phyloP scores from a whole-genome alignment of 805 yeast species.

The Saccharomycopsis capsularis region DNA sequence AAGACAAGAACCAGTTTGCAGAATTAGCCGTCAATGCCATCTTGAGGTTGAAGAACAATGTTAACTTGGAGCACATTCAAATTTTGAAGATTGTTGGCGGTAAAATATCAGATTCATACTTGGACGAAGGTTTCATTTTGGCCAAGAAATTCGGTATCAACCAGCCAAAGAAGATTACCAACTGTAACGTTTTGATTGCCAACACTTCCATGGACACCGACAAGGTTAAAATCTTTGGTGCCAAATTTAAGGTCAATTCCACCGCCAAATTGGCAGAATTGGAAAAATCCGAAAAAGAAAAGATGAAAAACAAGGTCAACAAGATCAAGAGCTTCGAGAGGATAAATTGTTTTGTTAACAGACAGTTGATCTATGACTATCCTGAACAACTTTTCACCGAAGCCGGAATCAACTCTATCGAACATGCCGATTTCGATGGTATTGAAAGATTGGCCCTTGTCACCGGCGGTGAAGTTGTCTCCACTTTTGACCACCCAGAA shows the following conservation, averaged over 20 bases:
- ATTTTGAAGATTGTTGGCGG: conserved; percentile 93
- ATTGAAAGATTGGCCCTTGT: conserved; percentile 93
- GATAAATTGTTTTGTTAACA: conserved; percentile 84
- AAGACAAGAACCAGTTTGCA: conserved; percentile 86
- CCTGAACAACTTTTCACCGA: conserved; percentile 95
- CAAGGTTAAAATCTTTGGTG: conserved; percentile 95
- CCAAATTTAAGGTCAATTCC: conserved; percentile 93
- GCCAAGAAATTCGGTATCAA: conserved; percentile 90
- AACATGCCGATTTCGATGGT: conserved; percentile 98
- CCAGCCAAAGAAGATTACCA: conserved; percentile 77
- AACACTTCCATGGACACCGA: conserved; percentile 97
- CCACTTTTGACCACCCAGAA: conserved; percentile 91
- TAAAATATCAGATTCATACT: conserved; percentile 78
- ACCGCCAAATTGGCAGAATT: conserved; percentile 90
- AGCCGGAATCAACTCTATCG: conserved; percentile 80
- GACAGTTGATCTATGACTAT: conserved; percentile 95
- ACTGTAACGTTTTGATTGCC: conserved; percentile 85
- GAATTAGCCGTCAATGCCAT: conserved; percentile 92
- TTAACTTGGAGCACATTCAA: conserved; percentile 87
- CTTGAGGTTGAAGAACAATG: conserved; percentile 75
- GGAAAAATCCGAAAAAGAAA: conserved; percentile 88
- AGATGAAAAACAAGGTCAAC: conserved; percentile 85
- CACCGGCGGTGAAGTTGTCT: conserved; percentile 96
- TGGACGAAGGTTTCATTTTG: conserved; percentile 93
- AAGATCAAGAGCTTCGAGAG: conserved; percentile 78